Base-by-base conservation (phyloP, 164 flowering plant species). In the Vitis cinerea region DNA sequence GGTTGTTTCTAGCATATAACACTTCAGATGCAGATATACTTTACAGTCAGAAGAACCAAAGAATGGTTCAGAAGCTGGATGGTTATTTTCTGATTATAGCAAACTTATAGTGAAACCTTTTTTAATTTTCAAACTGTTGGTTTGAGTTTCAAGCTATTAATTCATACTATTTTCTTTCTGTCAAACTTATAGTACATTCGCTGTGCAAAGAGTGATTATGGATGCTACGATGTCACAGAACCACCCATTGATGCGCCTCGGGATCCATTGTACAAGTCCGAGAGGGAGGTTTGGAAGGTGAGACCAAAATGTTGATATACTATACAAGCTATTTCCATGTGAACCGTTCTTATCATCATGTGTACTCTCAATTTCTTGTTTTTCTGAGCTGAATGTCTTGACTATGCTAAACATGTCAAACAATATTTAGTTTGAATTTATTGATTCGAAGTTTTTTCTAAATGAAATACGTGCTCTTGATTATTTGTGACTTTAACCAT, bases 191-290 rank as follows among this genome's bases (percentile, higher is more conserved):
- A 95, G 99, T 90, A 92, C 70, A 95, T 92, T 70, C 87, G 98
- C 13, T 92, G 99, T 75, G 87, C 93, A 16, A 80, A 65, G 79
- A 92, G 97, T 76, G 98, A 95, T 78, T 92, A 82, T 79, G 97
- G 91, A 65, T 75, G 88, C 80, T 86, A 92, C 77, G 85, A 91
- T 79, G 92, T 88, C 31, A 91, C 94, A 15, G 96, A 92, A 80
- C 99, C 97, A 47, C 98, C 96, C 2, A 88, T 92, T 78, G 98
- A 95, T 83, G 93, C 92, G 10, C 97, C 93, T 47, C 80, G 98
- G 73, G 99, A 93, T 84, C 99, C 99, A 56, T 59, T 93, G 66
- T 93, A 90, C 68, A 93, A 91, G 76, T 74, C 87, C 2, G 89
- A 87, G 68, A 83, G 86, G 78, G 93, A 92, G 78, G 69, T 92